A percentile compares a stretch with the other conserved stretches of the same genome.
Evolutionary conservation across 352 stramenopile species (phyloP).

Genomic region (Globisporangium spiculum): DNA sequence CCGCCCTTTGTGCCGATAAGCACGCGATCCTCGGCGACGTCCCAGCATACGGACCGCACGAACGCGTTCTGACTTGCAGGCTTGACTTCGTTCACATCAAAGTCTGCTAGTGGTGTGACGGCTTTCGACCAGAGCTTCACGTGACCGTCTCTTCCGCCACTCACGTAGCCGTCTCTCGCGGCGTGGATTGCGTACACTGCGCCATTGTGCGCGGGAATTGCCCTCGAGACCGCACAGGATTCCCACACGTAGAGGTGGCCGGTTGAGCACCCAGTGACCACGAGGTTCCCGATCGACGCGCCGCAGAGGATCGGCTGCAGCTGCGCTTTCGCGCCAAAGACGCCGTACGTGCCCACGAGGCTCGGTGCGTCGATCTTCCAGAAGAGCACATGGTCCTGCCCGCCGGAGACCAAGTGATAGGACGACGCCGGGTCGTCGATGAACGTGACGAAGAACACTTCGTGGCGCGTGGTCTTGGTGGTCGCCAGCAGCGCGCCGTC

Average conservation of each 20-base stretch:
- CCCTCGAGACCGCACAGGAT: slow-evolving; percentile 45
- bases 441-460: slow-evolving; percentile 62
- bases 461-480: slow-evolving; percentile 42
- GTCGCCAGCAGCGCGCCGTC: slow-evolving; percentile 55
- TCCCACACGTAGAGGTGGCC: slow-evolving; percentile 80
- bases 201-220: slow-evolving; percentile 63
- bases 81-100: slow-evolving; percentile 52
- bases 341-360: slow-evolving; percentile 49
- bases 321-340: slow-evolving; percentile 62
- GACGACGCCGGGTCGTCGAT: slow-evolving; percentile 41
- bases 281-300: slow-evolving; percentile 42
- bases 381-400: slow-evolving; percentile 67
- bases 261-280: slow-evolving; percentile 58
- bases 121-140: slow-evolving; percentile 67
- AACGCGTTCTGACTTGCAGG: slow-evolving; percentile 43
- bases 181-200: slow-evolving; percentile 68
- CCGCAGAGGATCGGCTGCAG: slow-evolving; percentile 60
- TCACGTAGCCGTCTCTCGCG: slow-evolving; percentile 51
- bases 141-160: slow-evolving; percentile 58
- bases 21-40: slow-evolving; percentile 63
- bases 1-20: slow-evolving; percentile 66
- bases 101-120: slow-evolving; percentile 51
- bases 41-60: slow-evolving; percentile 66
- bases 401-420: slow-evolving; percentile 59
- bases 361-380: slow-evolving; percentile 55